Evolutionary conservation across 2,329 filamentous ascomycete genomes (phyloP).

Genomic region (Canariomyces notabilis): DNA sequence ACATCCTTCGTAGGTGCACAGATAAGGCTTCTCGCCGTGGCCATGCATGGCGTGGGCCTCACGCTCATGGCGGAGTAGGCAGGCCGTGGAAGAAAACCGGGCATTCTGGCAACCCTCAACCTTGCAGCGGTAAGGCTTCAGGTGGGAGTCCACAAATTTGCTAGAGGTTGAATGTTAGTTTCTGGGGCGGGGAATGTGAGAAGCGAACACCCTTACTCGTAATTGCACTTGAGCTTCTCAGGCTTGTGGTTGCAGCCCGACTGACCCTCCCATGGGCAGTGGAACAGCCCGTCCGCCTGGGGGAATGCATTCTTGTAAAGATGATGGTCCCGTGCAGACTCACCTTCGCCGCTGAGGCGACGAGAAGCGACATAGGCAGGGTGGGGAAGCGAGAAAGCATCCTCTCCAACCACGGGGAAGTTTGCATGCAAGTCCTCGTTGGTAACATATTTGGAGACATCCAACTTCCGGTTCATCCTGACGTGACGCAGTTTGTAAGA

Average conservation of each 20-base stretch:
- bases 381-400: conserved; percentile 32
- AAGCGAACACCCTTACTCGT: conserved; percentile 66
- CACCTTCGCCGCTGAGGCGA: conserved; percentile 48
- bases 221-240: conserved; percentile 98
- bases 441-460: conserved; percentile 31
- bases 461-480: conserved; percentile 38
- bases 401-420: conserved; percentile 31
- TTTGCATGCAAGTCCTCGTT: conserved; percentile 35
- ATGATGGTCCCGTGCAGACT: conserved; percentile 59
- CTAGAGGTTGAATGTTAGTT: conserved; percentile 41
- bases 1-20: conserved; percentile 83
- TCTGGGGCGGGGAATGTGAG: conserved; percentile 17
- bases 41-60: conserved; percentile 95
- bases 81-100: conserved; percentile 91
- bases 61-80: conserved; percentile 87
- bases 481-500: conserved; percentile 30
- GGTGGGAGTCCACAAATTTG: conserved; percentile 94
- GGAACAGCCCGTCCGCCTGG: conserved; percentile 74
- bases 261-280: conserved; percentile 80
- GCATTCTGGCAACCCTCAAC: conserved; percentile 74
- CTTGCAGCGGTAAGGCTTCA: conserved; percentile 97
- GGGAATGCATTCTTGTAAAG: conserved; percentile 65
- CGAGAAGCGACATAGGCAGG: conserved; percentile 39
- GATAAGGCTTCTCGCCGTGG: conserved; percentile 85
- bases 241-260: conserved; percentile 77